Base-by-base conservation (phyloP, 768 basidiomycete species). In the Cytidiella melzeri region DNA sequence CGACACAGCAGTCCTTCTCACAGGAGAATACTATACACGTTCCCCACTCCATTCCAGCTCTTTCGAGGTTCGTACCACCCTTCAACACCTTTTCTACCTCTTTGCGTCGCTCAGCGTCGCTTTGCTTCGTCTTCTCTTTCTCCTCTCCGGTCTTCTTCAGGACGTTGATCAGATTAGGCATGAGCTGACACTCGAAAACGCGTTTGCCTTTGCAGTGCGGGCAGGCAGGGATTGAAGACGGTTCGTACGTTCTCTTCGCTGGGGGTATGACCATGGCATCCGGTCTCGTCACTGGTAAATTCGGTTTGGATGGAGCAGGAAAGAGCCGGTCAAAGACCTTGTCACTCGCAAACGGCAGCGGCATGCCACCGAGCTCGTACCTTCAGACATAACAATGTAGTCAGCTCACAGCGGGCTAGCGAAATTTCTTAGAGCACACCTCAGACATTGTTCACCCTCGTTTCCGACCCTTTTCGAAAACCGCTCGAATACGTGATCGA, bases 171-270 rank as follows among this genome's bases (percentile, higher is more conserved):
- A 97, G 69, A 61, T 92, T 91, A 1, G 95, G 95, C 82, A 94
- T 95, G 46, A 97, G 73, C 64, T 98, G 95, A 58, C 87, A 87
- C 64, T 98, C 95, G 64, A 96, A 98, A 19, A 84, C 76, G 13
- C 92, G 77, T 39, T 68, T 69, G 2, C 77, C 73, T 30, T 72
- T 68, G 68, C 95, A 98, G 12, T 67, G 59, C 1, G 81, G 72
- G 62, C 95, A 98, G 0, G 65, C 52, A 0, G 85, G 80, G 25
- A 92, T 68, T 6, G 72, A 64, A 0, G 71, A 58, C 3, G 80
- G 67, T 40, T 73, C 65, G 66, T 84, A 96, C 0, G 68, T 67
- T 38, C 80, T 73, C 56, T 75, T 77, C 34, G 62, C 50, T 19
- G 54, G 52, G 2, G 66, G 70, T 1, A 70, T 65, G n/a, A 81